These are phyloP conservation scores for Camelina sativa DNA, from an alignment of 345 rosid genomes.

Conservation along the genomic window DNA sequence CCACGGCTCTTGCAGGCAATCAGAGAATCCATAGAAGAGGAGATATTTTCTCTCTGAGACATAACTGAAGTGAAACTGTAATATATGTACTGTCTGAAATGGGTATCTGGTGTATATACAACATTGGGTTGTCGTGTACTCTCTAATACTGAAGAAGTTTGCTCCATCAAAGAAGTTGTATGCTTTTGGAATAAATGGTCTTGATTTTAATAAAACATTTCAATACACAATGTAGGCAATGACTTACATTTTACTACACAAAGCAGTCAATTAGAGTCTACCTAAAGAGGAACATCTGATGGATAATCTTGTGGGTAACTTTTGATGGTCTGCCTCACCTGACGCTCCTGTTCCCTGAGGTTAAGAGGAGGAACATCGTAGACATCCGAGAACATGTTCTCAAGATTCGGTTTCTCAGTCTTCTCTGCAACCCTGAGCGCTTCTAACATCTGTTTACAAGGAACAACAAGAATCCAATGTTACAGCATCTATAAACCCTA, in stretches of 20 bases:
- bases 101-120: constrained; percentile 6
- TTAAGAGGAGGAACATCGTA: constrained; percentile 71
- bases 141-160: background rate
- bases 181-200: constrained; percentile 9
- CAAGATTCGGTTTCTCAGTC: constrained; percentile 69
- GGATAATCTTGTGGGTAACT: constrained; percentile 77
- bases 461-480: constrained; percentile 1
- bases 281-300: constrained; percentile 62
- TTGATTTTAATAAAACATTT: constrained; percentile 4
- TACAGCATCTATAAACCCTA: constrained; percentile 1
- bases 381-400: constrained; percentile 72
- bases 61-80: constrained; percentile 1
- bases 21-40: constrained; percentile 58
- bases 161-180: constrained; percentile 12
- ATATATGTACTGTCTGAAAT: constrained; percentile 13
- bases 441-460: constrained; percentile 59
- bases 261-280: background rate
- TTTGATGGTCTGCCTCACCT: constrained; percentile 57
- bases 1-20: constrained; percentile 73
- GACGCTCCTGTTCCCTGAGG: constrained; percentile 69
- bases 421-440: constrained; percentile 81
- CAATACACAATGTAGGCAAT: background rate
- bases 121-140: background rate
- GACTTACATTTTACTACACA: constrained; percentile 24
- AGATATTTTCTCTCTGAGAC: constrained; percentile 40